These are phyloP conservation scores for Acmispon strigosus DNA, from an alignment of 306 rosid genomes.

Conservation along the genomic window DNA sequence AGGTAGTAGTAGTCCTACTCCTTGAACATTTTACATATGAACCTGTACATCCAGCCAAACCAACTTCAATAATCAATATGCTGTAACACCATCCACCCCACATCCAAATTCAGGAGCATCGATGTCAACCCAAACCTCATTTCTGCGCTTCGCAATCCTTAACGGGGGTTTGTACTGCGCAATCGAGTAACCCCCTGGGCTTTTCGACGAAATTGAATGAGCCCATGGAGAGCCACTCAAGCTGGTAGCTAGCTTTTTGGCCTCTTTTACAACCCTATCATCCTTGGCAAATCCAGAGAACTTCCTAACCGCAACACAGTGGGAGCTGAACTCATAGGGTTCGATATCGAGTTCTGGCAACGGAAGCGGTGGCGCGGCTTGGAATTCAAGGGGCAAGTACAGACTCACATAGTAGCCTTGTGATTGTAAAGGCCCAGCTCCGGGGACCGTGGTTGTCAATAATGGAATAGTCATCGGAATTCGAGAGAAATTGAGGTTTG, in stretches of 20 bases:
- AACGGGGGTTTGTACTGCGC: slow-evolving; percentile 67
- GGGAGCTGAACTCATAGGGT: slow-evolving; percentile 33
- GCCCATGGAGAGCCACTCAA: slow-evolving; percentile 59
- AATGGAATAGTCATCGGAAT: slow-evolving; percentile 65
- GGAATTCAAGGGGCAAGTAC: slow-evolving; percentile 64
- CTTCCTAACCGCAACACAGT: slow-evolving; percentile 56
- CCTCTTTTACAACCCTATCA: slow-evolving; percentile 51
- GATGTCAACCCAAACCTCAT: slow-evolving; percentile 78
- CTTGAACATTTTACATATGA: neutral
- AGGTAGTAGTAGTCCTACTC: neutral
- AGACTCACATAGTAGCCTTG: slow-evolving; percentile 54
- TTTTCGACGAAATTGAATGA: slow-evolving; percentile 37
- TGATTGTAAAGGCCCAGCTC: slow-evolving; percentile 59
- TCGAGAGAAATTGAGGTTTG: slow-evolving; percentile 75
- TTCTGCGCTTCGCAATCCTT: slow-evolving; percentile 39
- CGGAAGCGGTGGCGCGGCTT: slow-evolving; percentile 59
- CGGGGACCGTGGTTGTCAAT: slow-evolving; percentile 57
- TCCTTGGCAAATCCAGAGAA: slow-evolving; percentile 75
- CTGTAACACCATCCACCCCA: slow-evolving; percentile 20
- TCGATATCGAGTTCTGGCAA: slow-evolving; percentile 57
- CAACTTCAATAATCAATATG: slow-evolving; percentile 41
- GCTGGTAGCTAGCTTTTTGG: slow-evolving; percentile 62
- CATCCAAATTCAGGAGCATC: slow-evolving; percentile 39
- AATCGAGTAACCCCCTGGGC: slow-evolving; percentile 52
- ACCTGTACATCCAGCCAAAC: neutral